Evolutionary conservation across 2,329 filamentous ascomycete species (phyloP), one percentile per base, ranked within the genome.

Genomic region (Cladobotryum mycophilum): DNA sequence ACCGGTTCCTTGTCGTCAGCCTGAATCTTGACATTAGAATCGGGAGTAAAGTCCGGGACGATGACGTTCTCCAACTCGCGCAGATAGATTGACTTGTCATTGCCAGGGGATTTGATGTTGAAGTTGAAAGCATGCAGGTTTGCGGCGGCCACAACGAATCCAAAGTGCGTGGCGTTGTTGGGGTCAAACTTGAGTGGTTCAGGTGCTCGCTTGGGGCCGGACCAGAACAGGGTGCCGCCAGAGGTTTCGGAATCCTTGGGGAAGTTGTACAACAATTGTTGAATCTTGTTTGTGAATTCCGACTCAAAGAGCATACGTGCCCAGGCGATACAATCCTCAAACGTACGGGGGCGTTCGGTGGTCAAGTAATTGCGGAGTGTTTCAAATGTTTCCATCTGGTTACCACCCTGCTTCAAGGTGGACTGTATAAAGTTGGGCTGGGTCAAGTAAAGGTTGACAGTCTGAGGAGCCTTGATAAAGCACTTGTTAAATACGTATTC

Each of bases 51-150:
- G 66, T 99, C 93, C 3, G 93, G 91, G 51, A 99, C 84, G 58
- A 97, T 96, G 79, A 96, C 90, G 61, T 91, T 86, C 54, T 95
- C 88, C 46, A 97, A 72, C 34, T 96, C 86, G 59, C 86, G 85
- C 43, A 84, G 63, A 66, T 95, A 95, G 56, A 89, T 81, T 8
- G 79, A 76, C 64, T 84, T 84, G 55, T 84, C 82, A 15, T 60
- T 64, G 43, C 80, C 83, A 54, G 88, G 88, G n/a, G 86, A 83
- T 64, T 95, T 92, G 69, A 99, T 96, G 54, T 89, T 87, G 70
- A 96, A 99, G 75, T 99, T 99, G 80, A 93, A 99, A 1, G 92
- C 93, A 62, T 96, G 93, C 22, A 99, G 79, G 65, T 95, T 93
- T 35, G 93, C 90, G 7, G 84, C 93, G 15, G 93, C 84, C 55